These are phyloP conservation scores for Hypoxylon subgilvum DNA, from an alignment of 495 filamentous ascomycete genomes.

Conservation along the genomic window DNA sequence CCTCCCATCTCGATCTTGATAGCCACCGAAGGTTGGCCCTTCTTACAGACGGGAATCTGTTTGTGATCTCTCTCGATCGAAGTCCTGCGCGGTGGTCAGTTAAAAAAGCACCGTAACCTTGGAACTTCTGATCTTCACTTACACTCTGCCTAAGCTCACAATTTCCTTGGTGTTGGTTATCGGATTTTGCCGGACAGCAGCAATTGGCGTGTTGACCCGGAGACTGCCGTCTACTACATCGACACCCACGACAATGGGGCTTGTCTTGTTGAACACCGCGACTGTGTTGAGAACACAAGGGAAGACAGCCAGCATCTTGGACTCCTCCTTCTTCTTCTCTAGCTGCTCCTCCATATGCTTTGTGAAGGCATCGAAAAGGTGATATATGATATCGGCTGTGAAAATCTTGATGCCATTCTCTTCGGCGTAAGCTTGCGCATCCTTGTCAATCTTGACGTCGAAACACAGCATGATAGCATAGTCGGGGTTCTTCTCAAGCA, in stretches of 20 bases:
- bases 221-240: slow-evolving; percentile 92
- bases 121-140: slow-evolving; percentile 53
- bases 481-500: slow-evolving; percentile 96
- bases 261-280: slow-evolving; percentile 97
- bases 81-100: slow-evolving; percentile 60
- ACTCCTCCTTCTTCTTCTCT: slow-evolving; percentile 93
- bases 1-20: slow-evolving; percentile 94
- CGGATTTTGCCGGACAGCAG: slow-evolving; percentile 79
- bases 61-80: slow-evolving; percentile 99
- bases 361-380: slow-evolving; percentile 95
- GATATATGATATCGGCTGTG: slow-evolving; percentile 98
- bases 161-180: slow-evolving; percentile 82
- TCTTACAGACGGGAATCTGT: slow-evolving; percentile 86
- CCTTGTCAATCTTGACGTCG: slow-evolving; percentile 99
- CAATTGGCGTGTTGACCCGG: slow-evolving; percentile 83
- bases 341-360: slow-evolving; percentile 85
- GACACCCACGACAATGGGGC: slow-evolving; percentile 93
- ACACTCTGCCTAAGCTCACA: slow-evolving; percentile 90
- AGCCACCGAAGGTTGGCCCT: slow-evolving; percentile 93
- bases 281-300: slow-evolving; percentile 88
- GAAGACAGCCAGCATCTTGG: slow-evolving; percentile 94
- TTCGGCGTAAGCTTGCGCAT: slow-evolving; percentile 87
- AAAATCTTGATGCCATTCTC: slow-evolving; percentile 98
- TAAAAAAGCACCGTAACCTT: slow-evolving; percentile 9
- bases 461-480: slow-evolving; percentile 99